Percentiles rank a stretch among this genome's conserved stretches.
These are phyloP conservation scores for Sanghuangporus weigelae DNA, from an alignment of 1,284 basidiomycete genomes.

Conservation along the genomic window DNA sequence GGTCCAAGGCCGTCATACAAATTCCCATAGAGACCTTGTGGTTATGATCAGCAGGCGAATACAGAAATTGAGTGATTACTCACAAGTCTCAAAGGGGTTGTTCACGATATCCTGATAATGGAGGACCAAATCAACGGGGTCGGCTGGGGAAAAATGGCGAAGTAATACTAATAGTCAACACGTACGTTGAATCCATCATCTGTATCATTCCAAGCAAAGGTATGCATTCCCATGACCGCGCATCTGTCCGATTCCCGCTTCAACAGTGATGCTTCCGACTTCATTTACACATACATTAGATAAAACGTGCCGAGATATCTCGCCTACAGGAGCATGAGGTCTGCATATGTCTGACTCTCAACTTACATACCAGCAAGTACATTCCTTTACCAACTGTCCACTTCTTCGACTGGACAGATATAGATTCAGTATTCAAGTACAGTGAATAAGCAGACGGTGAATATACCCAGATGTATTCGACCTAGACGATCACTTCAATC, in stretches of 20 bases:
- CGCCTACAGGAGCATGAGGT: not conserved
- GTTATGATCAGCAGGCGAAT: not conserved
- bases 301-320: not conserved
- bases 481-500: not conserved
- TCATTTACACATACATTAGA: not conserved
- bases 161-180: not conserved
- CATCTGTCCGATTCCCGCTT: not conserved
- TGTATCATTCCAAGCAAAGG: not conserved
- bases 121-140: not conserved
- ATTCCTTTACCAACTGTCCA: constrained; percentile 4
- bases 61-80: not conserved
- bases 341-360: not conserved
- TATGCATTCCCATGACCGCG: not conserved
- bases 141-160: too few relatives aligned
- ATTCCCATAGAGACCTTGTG: not conserved
- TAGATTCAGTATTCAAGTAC: not conserved
- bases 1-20: not conserved
- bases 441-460: not conserved
- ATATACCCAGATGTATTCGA: constrained; percentile 12
- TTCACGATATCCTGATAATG: not conserved
- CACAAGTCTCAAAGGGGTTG: not conserved
- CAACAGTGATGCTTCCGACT: not conserved
- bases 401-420: not conserved
- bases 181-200: not conserved
- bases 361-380: constrained; percentile 1